Conservation (phyloP, 2,329 filamentous ascomycete species). For the Clonostachys chloroleuca region DNA sequence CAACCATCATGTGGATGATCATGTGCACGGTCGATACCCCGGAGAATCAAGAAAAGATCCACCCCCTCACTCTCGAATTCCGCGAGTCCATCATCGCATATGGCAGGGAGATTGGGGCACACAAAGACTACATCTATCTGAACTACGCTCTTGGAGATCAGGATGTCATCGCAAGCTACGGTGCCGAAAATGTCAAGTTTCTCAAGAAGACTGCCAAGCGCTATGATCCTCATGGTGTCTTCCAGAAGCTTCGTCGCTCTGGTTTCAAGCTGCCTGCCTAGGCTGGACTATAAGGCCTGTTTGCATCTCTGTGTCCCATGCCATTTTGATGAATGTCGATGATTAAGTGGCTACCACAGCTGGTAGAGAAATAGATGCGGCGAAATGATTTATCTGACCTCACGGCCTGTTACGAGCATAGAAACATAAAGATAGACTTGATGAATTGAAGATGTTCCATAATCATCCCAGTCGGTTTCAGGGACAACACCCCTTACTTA, state of each 20-base stretch:
- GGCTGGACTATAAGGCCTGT: not conserved
- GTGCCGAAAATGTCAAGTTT: conserved; percentile 3
- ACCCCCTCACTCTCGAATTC: not conserved
- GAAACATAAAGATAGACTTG: too few relatives aligned
- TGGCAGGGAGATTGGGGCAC: conserved; percentile 3
- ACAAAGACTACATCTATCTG: conserved; percentile 1
- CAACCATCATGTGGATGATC: conserved; percentile 5
- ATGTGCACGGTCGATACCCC: conserved; percentile 3
- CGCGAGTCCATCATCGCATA: conserved; percentile 3
- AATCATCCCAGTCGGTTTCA: too few relatives aligned
- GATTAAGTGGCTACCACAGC: too few relatives aligned
- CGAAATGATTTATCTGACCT: too few relatives aligned
- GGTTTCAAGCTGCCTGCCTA: not conserved
- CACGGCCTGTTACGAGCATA: too few relatives aligned
- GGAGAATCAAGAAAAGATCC: conserved; percentile 1
- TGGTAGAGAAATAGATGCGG: too few relatives aligned
- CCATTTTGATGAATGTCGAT: too few relatives aligned
- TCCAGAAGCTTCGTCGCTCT: conserved; percentile 2
- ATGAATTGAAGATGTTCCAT: too few relatives aligned
- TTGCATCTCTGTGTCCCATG: too few relatives aligned
- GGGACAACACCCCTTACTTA: too few relatives aligned
- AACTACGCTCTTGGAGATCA: conserved; percentile 3
- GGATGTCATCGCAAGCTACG: conserved; percentile 6
- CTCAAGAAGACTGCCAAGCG: conserved; percentile 5
- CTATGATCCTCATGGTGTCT: conserved; percentile 6